Conservation (phyloP, 441 rosid species). For the Mallotus japonicus region DNA sequence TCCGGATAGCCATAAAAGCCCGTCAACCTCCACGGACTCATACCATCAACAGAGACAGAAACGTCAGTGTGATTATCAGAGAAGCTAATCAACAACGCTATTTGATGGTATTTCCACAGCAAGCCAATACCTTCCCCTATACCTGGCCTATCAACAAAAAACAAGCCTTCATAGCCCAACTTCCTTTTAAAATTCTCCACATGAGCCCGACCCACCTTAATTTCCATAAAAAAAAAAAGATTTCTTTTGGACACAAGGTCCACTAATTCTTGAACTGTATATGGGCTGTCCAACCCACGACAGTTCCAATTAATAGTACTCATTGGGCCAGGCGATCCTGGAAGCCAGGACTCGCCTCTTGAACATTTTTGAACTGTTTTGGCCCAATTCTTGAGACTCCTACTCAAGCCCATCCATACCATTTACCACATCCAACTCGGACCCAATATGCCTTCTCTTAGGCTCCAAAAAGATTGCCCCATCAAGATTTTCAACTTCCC, state of each 20-base stretch:
- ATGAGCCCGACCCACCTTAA: background rate
- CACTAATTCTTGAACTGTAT: no score
- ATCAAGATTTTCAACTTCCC: no score
- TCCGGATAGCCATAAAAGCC: background rate
- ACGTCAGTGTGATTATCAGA: background rate
- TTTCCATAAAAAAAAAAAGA: background rate
- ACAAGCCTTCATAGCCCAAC: background rate
- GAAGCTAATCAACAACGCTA: background rate
- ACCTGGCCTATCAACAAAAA: background rate
- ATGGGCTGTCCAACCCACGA: no score
- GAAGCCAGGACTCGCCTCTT: background rate
- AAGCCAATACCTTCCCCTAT: background rate
- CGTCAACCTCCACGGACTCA: background rate
- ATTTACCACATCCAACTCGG: no score
- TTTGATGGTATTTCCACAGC: background rate
- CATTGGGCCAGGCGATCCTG: background rate
- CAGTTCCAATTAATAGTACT: background rate
- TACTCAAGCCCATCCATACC: no score
- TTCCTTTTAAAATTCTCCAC: background rate
- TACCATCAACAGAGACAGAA: background rate
- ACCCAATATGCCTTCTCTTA: no score
- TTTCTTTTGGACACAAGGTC: background rate
- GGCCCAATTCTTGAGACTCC: no score
- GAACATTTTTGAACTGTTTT: background rate
- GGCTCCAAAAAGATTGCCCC: no score